A percentile compares a stretch with the other conserved stretches of the same genome.
These are phyloP conservation scores for Neopestalotiopsis clavispora DNA, from an alignment of 2,329 filamentous ascomycete genomes.

Conservation along the genomic window DNA sequence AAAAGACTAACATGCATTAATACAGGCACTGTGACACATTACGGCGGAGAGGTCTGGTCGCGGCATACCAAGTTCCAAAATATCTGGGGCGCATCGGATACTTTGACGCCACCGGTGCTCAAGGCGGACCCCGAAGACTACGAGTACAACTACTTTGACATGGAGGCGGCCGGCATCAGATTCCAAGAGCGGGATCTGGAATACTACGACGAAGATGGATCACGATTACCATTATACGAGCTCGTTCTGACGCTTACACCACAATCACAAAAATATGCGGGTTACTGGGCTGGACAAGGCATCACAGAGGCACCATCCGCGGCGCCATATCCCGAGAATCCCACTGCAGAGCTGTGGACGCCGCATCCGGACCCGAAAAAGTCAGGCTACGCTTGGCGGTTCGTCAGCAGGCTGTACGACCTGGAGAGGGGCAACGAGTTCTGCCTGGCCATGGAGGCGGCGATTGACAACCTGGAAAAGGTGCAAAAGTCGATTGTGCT, in stretches of 20 bases:
- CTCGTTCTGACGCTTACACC: slow-evolving; percentile 14
- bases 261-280: slow-evolving; percentile 5
- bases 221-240: slow-evolving; percentile 18
- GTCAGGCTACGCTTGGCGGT: slow-evolving; percentile 16
- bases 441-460: slow-evolving; percentile 16
- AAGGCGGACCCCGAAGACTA: slow-evolving; percentile 19
- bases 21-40: slow-evolving; percentile 17
- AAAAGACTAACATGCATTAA: background rate
- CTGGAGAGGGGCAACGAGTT: slow-evolving; percentile 17
- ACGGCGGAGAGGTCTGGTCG: slow-evolving; percentile 18
- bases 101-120: slow-evolving; percentile 14
- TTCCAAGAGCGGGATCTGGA: slow-evolving; percentile 17
- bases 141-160: slow-evolving; percentile 17
- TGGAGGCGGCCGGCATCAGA: slow-evolving; percentile 10
- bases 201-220: slow-evolving; percentile 18
- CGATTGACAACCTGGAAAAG: slow-evolving; percentile 16
- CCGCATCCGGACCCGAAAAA: slow-evolving; percentile 20
- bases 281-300: slow-evolving; percentile 12
- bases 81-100: slow-evolving; percentile 17
- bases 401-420: slow-evolving; percentile 18
- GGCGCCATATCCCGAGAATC: slow-evolving; percentile 18
- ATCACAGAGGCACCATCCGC: slow-evolving; percentile 1
- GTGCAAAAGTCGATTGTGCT: slow-evolving; percentile 18
- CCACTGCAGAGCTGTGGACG: slow-evolving; percentile 18
- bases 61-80: slow-evolving; percentile 8